Evolutionary conservation across 768 basidiomycete genomes (phyloP).

Genomic region (Auricularia cornea): DNA sequence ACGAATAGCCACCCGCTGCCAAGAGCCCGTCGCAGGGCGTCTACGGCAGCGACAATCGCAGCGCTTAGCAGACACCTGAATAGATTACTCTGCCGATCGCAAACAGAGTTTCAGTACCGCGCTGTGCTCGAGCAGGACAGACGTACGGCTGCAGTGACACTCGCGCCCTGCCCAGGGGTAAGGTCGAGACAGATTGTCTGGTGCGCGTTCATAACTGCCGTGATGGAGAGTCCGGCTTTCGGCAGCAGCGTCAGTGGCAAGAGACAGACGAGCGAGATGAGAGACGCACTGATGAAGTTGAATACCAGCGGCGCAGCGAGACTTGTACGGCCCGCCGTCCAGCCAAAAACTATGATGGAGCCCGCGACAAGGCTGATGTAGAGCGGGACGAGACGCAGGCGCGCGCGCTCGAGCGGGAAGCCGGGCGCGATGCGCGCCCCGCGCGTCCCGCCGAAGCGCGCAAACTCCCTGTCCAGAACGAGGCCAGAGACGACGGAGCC

Average conservation of each 20-base stretch:
- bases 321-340: conserved; percentile 14
- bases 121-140: no score
- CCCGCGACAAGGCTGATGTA: conserved; percentile 10
- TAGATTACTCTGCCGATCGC: conserved; percentile 15
- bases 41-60: conserved; percentile 1
- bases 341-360: conserved; percentile 17
- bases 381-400: conserved; percentile 15
- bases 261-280: not conserved
- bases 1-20: not conserved
- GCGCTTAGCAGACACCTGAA: conserved; percentile 14
- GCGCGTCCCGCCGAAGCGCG: conserved; percentile 24
- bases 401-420: conserved; percentile 21
- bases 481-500: conserved; percentile 53
- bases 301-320: conserved; percentile 20
- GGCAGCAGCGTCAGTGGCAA: not conserved
- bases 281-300: conserved; percentile 18
- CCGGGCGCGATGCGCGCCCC: conserved; percentile 13
- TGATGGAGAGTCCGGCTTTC: conserved; percentile 10
- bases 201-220: conserved; percentile 11
- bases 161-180: conserved; percentile 22
- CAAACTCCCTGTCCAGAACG: conserved; percentile 61
- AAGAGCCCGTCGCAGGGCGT: not conserved
- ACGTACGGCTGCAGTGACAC: conserved; percentile 17
- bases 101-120: no score
- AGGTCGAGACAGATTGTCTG: conserved; percentile 22